Evolutionary conservation across 2,329 filamentous ascomycete species (phyloP).

Genomic region (Alternaria novae-zelandiae): DNA sequence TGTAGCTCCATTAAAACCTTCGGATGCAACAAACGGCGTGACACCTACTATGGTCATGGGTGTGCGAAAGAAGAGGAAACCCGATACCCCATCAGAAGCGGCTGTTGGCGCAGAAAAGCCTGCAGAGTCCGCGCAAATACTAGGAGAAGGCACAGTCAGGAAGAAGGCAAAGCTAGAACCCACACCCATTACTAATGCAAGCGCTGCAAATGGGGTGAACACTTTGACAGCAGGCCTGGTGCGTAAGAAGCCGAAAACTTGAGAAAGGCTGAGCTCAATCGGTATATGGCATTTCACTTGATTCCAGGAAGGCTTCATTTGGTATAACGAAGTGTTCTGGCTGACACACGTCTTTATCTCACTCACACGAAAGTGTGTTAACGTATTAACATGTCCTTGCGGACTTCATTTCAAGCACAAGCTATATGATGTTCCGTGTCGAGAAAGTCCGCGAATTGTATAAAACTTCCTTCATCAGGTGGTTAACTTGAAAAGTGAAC

Average conservation of each 20-base stretch:
- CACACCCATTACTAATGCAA: slow-evolving; percentile 5
- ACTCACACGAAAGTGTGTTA: neutral
- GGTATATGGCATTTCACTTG: neutral
- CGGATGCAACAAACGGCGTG: slow-evolving; percentile 1
- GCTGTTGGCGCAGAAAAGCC: slow-evolving; percentile 1
- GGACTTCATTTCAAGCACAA: neutral
- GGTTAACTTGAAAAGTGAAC: neutral
- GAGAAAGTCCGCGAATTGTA: neutral
- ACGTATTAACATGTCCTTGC: neutral
- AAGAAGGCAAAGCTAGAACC: slow-evolving; percentile 43
- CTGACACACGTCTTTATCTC: neutral
- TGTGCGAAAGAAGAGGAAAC: slow-evolving; percentile 47
- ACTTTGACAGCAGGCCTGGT: slow-evolving; percentile 40
- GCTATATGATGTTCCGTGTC: neutral
- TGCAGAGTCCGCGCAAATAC: slow-evolving; percentile 15
- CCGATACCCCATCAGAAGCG: slow-evolving; percentile 19
- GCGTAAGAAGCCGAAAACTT: slow-evolving; percentile 44
- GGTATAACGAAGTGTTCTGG: neutral
- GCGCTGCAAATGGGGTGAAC: slow-evolving; percentile 30
- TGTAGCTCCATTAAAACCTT: neutral
- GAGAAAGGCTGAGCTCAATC: slow-evolving; percentile 1
- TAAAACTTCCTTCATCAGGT: neutral
- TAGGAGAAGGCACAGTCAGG: slow-evolving; percentile 34
- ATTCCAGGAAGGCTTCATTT: neutral
- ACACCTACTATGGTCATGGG: slow-evolving; percentile 34